Percentiles rank a stretch among this genome's conserved stretches.
These are phyloP conservation scores for Torrubiella hemipterigena DNA, from an alignment of 2,329 filamentous ascomycete species.

Conservation along the genomic window DNA sequence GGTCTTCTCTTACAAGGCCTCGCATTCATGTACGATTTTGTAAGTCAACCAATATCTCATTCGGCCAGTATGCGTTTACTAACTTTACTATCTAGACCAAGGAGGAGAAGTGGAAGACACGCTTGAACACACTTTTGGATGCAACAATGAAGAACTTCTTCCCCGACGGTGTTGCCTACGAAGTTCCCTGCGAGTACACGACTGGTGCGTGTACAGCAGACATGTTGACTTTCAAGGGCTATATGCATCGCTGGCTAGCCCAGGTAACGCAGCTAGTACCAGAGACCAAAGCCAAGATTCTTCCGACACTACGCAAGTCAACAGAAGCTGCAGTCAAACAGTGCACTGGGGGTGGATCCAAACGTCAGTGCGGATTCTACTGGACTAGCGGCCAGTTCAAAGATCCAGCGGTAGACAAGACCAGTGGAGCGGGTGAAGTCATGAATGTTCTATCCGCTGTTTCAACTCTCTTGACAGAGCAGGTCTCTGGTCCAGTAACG, in stretches of 20 bases:
- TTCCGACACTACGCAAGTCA: slow-evolving; percentile 31
- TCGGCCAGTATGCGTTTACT: neutral
- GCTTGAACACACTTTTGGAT: slow-evolving; percentile 37
- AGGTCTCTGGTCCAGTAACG: slow-evolving; percentile 28
- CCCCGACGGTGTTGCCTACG: slow-evolving; percentile 44
- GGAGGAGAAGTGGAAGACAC: slow-evolving; percentile 35
- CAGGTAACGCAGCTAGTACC: slow-evolving; percentile 36
- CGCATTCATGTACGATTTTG: slow-evolving; percentile 57
- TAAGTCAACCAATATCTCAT: slow-evolving; percentile 17
- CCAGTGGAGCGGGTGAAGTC: slow-evolving; percentile 44
- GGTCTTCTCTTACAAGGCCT: slow-evolving; percentile 50
- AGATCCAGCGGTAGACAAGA: slow-evolving; percentile 37
- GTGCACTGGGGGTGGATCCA: slow-evolving; percentile 32
- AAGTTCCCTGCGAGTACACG: slow-evolving; percentile 40
- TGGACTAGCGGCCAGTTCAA: slow-evolving; percentile 40
- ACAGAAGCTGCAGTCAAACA: slow-evolving; percentile 34
- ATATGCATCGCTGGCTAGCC: slow-evolving; percentile 38
- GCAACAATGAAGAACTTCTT: slow-evolving; percentile 34
- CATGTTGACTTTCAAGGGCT: slow-evolving; percentile 45
- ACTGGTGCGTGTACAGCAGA: slow-evolving; percentile 41
- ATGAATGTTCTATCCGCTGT: slow-evolving; percentile 47
- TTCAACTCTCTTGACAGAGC: slow-evolving; percentile 32
- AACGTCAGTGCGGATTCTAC: slow-evolving; percentile 33
- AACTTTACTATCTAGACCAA: slow-evolving; percentile 7
- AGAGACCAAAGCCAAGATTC: slow-evolving; percentile 29